Base-by-base conservation (phyloP, 306 rosid genomes). In the Aeschynomene evenia region DNA sequence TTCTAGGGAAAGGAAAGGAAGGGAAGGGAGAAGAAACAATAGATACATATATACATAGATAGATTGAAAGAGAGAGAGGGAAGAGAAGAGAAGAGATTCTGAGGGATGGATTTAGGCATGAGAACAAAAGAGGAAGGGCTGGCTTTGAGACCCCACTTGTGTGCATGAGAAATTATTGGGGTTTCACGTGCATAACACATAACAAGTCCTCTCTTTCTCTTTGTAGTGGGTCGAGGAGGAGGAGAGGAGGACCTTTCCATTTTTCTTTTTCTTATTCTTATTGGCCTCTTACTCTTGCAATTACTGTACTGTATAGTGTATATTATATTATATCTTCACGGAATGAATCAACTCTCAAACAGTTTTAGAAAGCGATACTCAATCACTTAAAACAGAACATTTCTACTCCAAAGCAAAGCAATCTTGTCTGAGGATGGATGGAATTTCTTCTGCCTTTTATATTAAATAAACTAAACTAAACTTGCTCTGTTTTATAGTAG, bases 141-240 rank as follows among this genome's bases (percentile, higher is more conserved):
- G 94, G 84, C 85, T 67, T 72, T 65, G 66, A 85, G 88, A 84
- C 95, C 96, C 91, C 89, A 88, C 89, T 71, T 58, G 77, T 58
- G 77, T 87, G 98, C 92, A 89, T 92, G 91, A 83, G 81, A 80
- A 86, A 86, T 88, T 90, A 90, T 88, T 93, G 96, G 88, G 76
- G 92, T 68, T 88, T 81, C 85, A 71, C 57, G 67, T 59, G 68
- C 68, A 46, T 55, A 60, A 71, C 20, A 58, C 4, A 58, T 28
- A 70, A 70, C 33, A 54, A 56, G 75, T 28, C 45, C 74, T 37
- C 11, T 54, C 40, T 54, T 39, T 68, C 37, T 23, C 53, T 61
- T 21, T 56, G 31, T 70, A 15, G 75, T 42, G 45, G 43, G 54
- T 22, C 40, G 39, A 68, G 74, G 46, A 5, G 34, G 28, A 4